A percentile compares a stretch with the other conserved stretches of the same genome.
Evolutionary conservation across 1,284 basidiomycete genomes (phyloP).

Genomic region (Erythrobasidium hasegawianum): DNA sequence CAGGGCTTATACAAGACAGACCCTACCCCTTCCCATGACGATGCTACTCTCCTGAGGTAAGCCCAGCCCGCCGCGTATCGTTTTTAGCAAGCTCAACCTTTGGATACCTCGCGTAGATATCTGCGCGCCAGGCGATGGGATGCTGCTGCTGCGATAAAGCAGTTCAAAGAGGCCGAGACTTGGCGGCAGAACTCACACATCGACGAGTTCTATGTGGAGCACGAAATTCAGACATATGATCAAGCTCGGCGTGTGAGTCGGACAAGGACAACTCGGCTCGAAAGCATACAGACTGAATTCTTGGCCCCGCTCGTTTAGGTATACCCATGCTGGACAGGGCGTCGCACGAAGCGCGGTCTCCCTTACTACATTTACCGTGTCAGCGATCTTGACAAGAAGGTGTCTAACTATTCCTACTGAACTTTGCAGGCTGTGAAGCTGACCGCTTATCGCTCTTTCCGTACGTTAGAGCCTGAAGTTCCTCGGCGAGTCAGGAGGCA

Average conservation of each 20-base stretch:
- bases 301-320: no score
- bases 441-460: no score
- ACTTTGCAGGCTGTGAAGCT: no score
- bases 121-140: slow-evolving; percentile 31
- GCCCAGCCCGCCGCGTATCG: not conserved
- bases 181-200: slow-evolving; percentile 18
- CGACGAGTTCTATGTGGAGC: slow-evolving; percentile 19
- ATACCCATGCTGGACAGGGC: slow-evolving; percentile 32
- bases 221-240: slow-evolving; percentile 24
- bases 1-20: slow-evolving; percentile 22
- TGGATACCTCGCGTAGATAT: no score
- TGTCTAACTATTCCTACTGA: no score
- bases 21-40: slow-evolving; percentile 23
- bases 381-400: slow-evolving; percentile 27
- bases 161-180: slow-evolving; percentile 31
- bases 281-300: no score
- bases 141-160: slow-evolving; percentile 18
- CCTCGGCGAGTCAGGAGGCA: not conserved
- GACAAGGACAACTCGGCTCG: no score
- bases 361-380: slow-evolving; percentile 33
- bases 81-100: no score
- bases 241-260: slow-evolving; percentile 22
- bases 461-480: no score
- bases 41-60: slow-evolving; percentile 27
- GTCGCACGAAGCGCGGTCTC: slow-evolving; percentile 20